phyloP scores from a whole-genome alignment of 176 grass and related monocot species.

The Raddia guianensis region DNA sequence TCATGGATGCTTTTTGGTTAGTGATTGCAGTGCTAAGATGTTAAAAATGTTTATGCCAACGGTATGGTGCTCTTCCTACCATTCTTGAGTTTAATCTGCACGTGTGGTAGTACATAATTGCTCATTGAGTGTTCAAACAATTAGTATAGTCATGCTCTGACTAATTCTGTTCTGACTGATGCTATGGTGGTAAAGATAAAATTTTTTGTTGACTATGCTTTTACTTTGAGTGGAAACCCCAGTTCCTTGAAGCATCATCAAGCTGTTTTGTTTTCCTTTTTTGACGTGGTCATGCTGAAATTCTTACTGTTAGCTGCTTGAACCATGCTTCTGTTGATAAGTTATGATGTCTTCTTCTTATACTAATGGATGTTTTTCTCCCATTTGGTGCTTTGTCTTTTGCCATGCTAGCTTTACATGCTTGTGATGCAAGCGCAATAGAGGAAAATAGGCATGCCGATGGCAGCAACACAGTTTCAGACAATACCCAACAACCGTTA shows the following conservation, averaged over 20 bases:
- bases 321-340: neutral
- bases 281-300: neutral
- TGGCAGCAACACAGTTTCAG: constrained; percentile 41
- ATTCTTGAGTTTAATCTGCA: constrained; percentile 1
- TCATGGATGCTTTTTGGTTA: neutral
- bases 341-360: constrained; percentile 5
- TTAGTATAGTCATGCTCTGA: neutral
- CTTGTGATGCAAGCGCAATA: neutral
- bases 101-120: neutral
- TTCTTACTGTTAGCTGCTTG: neutral
- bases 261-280: constrained; percentile 8
- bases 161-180: neutral
- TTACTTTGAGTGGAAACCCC: neutral
- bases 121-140: neutral
- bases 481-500: constrained; percentile 38
- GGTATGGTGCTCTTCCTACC: neutral
- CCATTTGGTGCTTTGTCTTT: no score
- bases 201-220: no score
- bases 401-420: no score
- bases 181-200: neutral
- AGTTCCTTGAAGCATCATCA: neutral
- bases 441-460: constrained; percentile 40
- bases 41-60: neutral
- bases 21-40: neutral
- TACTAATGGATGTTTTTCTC: no score